Percentiles rank a stretch among this genome's conserved stretches.
Evolutionary conservation across 192 early-diverging fungal species (phyloP).

Genomic region (Coemansia umbellata): DNA sequence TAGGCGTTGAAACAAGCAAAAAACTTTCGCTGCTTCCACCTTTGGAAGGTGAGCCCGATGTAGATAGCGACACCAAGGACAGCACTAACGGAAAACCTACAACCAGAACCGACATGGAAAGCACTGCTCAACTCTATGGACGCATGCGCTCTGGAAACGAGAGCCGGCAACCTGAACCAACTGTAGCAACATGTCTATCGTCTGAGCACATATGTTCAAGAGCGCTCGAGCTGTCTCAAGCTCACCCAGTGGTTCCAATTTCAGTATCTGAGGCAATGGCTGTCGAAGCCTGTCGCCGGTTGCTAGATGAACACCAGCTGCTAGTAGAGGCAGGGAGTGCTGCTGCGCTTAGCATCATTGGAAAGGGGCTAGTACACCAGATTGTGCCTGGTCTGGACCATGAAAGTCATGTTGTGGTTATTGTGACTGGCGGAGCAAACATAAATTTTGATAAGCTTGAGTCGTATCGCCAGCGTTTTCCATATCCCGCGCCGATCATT

Average conservation of each 20-base stretch:
- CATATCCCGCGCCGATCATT: constrained; percentile 59
- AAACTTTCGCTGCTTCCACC: constrained; percentile 55
- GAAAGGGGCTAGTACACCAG: constrained; percentile 59
- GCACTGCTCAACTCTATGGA: constrained; percentile 1
- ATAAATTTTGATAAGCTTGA: constrained; percentile 58
- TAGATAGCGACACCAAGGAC: constrained; percentile 34
- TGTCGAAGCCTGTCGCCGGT: constrained; percentile 48
- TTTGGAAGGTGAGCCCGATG: constrained; percentile 57
- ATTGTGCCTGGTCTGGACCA: constrained; percentile 56
- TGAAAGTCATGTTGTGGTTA: constrained; percentile 60
- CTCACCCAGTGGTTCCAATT: constrained; percentile 17
- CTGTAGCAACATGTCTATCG: constrained; percentile 54
- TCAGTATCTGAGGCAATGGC: constrained; percentile 45
- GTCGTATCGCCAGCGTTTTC: constrained; percentile 56
- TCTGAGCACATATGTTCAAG: constrained; percentile 13
- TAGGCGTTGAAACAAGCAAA: no score
- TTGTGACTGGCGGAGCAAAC: constrained; percentile 68
- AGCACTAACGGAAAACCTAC: background rate
- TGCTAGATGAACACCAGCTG: constrained; percentile 34
- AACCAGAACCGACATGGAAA: constrained; percentile 9
- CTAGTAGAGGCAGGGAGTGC: constrained; percentile 62
- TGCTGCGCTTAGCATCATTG: constrained; percentile 58
- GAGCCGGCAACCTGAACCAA: constrained; percentile 19
- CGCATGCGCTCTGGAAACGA: background rate
- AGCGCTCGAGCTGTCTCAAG: constrained; percentile 21